Evolutionary conservation across 768 basidiomycete genomes (phyloP), one percentile per base, ranked within the genome.

Genomic region (Royoungia palumana): DNA sequence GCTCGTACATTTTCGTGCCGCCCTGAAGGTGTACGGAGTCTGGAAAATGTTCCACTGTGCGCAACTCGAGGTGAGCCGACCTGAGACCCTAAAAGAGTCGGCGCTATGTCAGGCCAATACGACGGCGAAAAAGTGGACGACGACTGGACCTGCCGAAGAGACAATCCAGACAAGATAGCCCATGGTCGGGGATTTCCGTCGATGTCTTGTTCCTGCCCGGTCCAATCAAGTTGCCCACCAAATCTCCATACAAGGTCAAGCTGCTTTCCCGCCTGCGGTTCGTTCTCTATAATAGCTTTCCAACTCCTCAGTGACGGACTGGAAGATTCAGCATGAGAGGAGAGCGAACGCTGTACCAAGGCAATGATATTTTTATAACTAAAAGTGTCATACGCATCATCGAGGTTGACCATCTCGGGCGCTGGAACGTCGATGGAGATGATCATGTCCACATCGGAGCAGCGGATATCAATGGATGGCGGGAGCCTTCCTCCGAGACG

Each of bases 161-260:
- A 82, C 35, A 94, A 56, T 27, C 91, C 92, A 53, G 79, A 87
- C 10, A 95, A 65, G 3, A 91, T 80, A 1, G 79, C 77, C 87
- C 88, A 93, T 21, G 76, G 74, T 39, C 93, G 75, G 19, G 66
- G 56, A 42, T 77, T 71, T 10, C 82, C 87, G 28, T 79, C 72
- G 0, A 85, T 72, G 55, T 88, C 85, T 21, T 77, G 71, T n/a
- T 82, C 76, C 32, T 83, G 74, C 78, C 86, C 86, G 22, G 94
- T 72, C 94, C 94, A 97, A 60, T 97, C 94, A 40, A 97, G 64
- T 51, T 80, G 78, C 3, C 82, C 81, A 19, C 75, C 81, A 24
- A 75, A 62, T 34, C 87, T 76, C 94, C 94, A 97, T 36, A 83
- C 88, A 34, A 96, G 73, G 61, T 84, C 78, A 32, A 94, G 68